Evolutionary conservation across 2,329 filamentous ascomycete species (phyloP).

Genomic region (Paecilomyces sp.): DNA sequence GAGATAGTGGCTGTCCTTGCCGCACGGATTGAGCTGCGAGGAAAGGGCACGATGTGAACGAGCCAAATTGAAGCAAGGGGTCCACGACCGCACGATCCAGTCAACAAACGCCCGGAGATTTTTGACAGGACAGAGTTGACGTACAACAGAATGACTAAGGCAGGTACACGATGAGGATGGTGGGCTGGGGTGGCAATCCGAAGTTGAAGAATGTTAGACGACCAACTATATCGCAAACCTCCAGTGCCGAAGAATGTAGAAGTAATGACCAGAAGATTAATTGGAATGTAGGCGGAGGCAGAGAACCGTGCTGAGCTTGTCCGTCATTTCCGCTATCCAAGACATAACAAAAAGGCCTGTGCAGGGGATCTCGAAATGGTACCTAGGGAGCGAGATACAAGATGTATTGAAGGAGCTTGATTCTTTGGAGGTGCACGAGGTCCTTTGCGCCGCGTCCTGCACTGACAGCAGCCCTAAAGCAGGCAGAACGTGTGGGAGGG

Average conservation of each 20-base stretch:
- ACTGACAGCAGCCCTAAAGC: conserved; percentile 10
- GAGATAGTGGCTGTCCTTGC: conserved; percentile 24
- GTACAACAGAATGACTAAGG: conserved; percentile 9
- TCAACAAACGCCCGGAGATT: conserved; percentile 29
- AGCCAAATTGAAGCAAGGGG: conserved; percentile 28
- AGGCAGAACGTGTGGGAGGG: conserved; percentile 28
- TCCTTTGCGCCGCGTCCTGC: conserved; percentile 9
- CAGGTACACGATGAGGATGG: conserved; percentile 17
- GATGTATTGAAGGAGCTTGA: conserved; percentile 10
- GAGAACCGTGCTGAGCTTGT: not conserved
- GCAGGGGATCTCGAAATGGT: not conserved
- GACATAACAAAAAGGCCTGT: conserved; percentile 9
- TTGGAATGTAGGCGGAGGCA: conserved; percentile 25
- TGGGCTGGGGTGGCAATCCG: conserved; percentile 22
- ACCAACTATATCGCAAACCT: conserved; percentile 16
- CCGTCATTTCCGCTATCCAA: conserved; percentile 2
- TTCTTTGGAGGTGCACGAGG: conserved; percentile 18
- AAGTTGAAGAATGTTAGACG: conserved; percentile 24
- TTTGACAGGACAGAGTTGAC: conserved; percentile 18
- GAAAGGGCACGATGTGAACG: conserved; percentile 25
- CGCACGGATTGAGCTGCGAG: conserved; percentile 31
- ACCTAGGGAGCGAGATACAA: not conserved
- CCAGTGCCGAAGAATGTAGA: conserved; percentile 23
- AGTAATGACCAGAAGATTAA: conserved; percentile 15
- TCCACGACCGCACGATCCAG: conserved; percentile 26